Percentiles rank a stretch among this genome's conserved stretches.
These are phyloP conservation scores for Globomyces sp. DNA, from an alignment of 371 early-diverging fungal species.

Conservation along the genomic window DNA sequence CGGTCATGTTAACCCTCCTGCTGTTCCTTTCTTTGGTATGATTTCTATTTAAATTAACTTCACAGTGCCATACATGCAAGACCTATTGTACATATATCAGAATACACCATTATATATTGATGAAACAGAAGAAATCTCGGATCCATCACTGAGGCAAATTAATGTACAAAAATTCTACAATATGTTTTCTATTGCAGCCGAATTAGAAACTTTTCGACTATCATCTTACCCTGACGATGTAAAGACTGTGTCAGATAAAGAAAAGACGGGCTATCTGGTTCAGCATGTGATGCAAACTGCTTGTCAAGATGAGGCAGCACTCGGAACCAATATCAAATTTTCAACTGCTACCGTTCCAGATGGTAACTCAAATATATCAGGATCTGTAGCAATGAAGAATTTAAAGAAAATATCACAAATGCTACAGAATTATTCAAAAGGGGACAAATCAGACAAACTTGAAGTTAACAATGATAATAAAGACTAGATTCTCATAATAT, in stretches of 20 bases:
- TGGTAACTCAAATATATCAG: neutral
- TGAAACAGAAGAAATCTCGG: neutral
- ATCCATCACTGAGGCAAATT: slow-evolving; percentile 15
- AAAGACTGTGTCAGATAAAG: slow-evolving; percentile 32
- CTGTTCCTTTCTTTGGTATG: slow-evolving; percentile 45
- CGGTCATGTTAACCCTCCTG: slow-evolving; percentile 34
- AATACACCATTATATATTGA: slow-evolving; percentile 11
- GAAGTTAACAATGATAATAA: neutral
- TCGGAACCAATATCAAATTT: slow-evolving; percentile 18
- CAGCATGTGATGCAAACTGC: slow-evolving; percentile 42
- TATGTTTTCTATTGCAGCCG: slow-evolving; percentile 41
- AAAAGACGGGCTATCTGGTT: slow-evolving; percentile 33
- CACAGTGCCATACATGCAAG: slow-evolving; percentile 20
- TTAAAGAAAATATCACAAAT: slow-evolving; percentile 16
- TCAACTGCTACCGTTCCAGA: neutral
- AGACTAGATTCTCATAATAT: slow-evolving; percentile 6
- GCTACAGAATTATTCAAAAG: neutral
- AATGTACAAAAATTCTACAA: slow-evolving; percentile 48
- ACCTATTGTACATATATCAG: slow-evolving; percentile 9
- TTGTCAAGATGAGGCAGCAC: slow-evolving; percentile 29
- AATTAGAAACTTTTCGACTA: slow-evolving; percentile 43
- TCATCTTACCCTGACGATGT: slow-evolving; percentile 23
- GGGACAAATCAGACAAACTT: neutral
- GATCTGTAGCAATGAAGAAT: slow-evolving; percentile 6
- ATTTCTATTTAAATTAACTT: neutral